Evolutionary conservation across 2,329 filamentous ascomycete genomes (phyloP).

Genomic region (Penicillium sumatraense): DNA sequence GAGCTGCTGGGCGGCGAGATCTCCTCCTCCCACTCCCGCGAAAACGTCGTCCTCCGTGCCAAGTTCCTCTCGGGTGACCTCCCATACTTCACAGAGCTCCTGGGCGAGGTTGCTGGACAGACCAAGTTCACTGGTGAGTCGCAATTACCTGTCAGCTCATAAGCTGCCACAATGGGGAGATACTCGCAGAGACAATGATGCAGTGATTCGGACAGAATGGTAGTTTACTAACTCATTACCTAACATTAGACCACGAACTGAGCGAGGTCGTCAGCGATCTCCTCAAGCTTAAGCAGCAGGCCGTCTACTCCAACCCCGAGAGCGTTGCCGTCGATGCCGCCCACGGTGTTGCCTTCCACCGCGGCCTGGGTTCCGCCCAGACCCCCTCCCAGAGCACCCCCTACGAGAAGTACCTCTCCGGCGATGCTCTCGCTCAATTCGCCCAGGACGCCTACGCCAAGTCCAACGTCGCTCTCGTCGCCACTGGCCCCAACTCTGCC

Average conservation of each 20-base stretch:
- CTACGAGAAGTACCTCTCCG: conserved; percentile 74
- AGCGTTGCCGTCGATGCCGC: conserved; percentile 82
- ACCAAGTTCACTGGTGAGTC: conserved; percentile 77
- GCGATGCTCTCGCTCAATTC: conserved; percentile 74
- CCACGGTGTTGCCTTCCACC: conserved; percentile 89
- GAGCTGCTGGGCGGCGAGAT: conserved; percentile 95
- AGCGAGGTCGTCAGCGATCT: conserved; percentile 82
- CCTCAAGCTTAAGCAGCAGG: conserved; percentile 77
- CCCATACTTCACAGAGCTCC: conserved; percentile 94
- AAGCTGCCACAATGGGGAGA: background rate
- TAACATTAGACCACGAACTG: conserved; percentile 76
- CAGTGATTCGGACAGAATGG: no score
- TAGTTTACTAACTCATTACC: conserved; percentile 18
- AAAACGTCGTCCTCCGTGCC: conserved; percentile 89
- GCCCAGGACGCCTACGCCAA: conserved; percentile 82
- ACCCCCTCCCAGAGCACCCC: conserved; percentile 74
- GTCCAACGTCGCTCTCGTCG: conserved; percentile 87
- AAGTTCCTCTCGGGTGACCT: conserved; percentile 95
- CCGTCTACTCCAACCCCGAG: conserved; percentile 64
- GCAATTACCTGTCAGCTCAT: no score
- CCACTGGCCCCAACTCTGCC: conserved; percentile 78
- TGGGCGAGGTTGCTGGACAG: conserved; percentile 86
- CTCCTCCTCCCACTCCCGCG: conserved; percentile 84
- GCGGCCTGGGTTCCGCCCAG: conserved; percentile 80
- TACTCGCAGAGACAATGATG: no score